Base-by-base conservation (phyloP, 331 rosid species). In the Prunus yedoensis region DNA sequence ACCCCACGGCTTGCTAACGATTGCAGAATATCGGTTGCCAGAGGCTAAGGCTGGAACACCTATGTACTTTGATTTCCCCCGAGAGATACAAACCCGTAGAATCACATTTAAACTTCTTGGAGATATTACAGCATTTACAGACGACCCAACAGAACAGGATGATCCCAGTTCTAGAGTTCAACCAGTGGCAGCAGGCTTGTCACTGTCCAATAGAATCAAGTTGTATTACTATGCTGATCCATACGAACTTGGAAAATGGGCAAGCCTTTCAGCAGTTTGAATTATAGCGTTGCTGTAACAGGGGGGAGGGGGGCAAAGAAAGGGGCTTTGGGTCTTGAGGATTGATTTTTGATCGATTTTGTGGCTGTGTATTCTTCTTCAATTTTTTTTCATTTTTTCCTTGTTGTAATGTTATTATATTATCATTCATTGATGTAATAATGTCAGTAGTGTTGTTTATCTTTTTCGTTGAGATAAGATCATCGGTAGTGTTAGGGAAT, bases 171-270 rank as follows among this genome's bases (percentile, higher is more conserved):
- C 81, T 7, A 84, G 86, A 77, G 52, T 71, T 65, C 77, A 88
- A 64, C 83, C 86, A 17, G 79, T 92, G 84, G 96, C 97, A 4
- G 79, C 52, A 3, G 93, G 97, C 57, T 71, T 92, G 86, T 95
- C 99, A 16, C 78, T 95, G 85, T 76, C 90, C 78, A 95, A 91
- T 77, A 89, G 91, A 86, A 75, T 93, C 38, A 93, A 91, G 79
- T 59, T 88, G 80, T 91, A 85, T 77, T 89, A 93, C 85, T 87
- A 80, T 87, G 97, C 88, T 2, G 97, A 93, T 82, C 96, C 98
- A 5, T 91, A 89, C 50, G 98, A 93, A 51, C 91, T 91, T 68
- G 98, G 98, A 67, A 91, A 91, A 85, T 93, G 98, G 98, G 99
- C 98, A 54, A 89, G 93, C 83, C 96, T 95, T 71, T 82, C 90